These are phyloP conservation scores for Leptodontidium sp. DNA, from an alignment of 2,329 filamentous ascomycete genomes.

Conservation along the genomic window DNA sequence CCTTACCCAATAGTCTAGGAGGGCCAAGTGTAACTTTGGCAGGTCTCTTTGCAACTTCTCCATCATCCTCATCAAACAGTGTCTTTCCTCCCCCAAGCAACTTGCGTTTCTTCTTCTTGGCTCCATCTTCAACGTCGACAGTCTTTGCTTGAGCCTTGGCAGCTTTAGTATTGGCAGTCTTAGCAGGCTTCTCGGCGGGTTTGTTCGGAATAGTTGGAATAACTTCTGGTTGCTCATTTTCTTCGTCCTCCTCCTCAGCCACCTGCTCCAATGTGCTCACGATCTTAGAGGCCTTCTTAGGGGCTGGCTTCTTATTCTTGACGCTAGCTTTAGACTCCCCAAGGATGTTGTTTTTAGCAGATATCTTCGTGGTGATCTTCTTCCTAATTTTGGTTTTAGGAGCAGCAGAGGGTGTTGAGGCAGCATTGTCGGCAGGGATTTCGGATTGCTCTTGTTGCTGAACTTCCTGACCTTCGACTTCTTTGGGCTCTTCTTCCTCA, in stretches of 20 bases:
- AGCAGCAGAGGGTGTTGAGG: conserved; percentile 22
- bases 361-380: conserved; percentile 36
- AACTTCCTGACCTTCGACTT: conserved; percentile 7
- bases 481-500: conserved; percentile 22
- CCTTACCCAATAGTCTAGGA: conserved; percentile 43
- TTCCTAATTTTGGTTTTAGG: conserved; percentile 37
- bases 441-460: not conserved
- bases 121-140: conserved; percentile 44
- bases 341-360: conserved; percentile 51
- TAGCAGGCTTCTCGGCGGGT: conserved; percentile 17
- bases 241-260: conserved; percentile 49
- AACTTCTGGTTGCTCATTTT: conserved; percentile 48
- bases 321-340: conserved; percentile 50
- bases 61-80: conserved; percentile 76
- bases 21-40: conserved; percentile 48
- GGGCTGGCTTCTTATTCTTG: conserved; percentile 43
- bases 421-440: conserved; percentile 2
- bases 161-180: conserved; percentile 25
- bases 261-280: conserved; percentile 51
- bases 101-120: conserved; percentile 75
- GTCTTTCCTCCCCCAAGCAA: conserved; percentile 69
- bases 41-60: conserved; percentile 52
- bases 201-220: conserved; percentile 28
- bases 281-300: conserved; percentile 44
- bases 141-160: conserved; percentile 33